A percentile compares a stretch with the other conserved stretches of the same genome.
Conservation (phyloP, 2,329 filamentous ascomycete genomes). For the Cordyceps militaris region DNA sequence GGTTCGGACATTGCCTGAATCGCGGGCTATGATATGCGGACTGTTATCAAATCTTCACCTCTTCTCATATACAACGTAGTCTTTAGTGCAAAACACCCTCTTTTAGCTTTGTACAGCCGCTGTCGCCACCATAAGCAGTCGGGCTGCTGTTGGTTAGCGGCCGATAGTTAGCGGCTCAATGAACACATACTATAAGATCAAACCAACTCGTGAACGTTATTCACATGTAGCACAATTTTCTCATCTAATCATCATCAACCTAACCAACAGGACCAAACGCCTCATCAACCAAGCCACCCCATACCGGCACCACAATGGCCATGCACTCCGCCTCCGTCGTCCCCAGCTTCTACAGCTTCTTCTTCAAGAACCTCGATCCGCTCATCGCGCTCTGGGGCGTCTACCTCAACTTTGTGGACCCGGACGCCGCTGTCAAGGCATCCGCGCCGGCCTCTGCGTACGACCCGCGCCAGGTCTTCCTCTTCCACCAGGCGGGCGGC, state of each 20-base stretch:
- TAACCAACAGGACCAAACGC: not conserved
- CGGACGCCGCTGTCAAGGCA: slow-evolving; percentile 12
- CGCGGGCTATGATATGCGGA: no score
- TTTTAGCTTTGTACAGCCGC: no score
- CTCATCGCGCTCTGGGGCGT: slow-evolving; percentile 18
- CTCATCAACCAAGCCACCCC: not conserved
- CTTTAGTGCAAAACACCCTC: no score
- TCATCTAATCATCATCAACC: not conserved
- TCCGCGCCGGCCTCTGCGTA: slow-evolving; percentile 14
- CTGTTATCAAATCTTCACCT: no score
- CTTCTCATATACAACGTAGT: no score
- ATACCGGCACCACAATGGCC: not conserved
- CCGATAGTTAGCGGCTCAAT: not conserved
- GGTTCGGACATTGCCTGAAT: no score
- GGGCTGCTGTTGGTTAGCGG: no score
- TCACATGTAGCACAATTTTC: not conserved
- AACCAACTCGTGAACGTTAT: no score
- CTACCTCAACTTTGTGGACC: slow-evolving; percentile 17
- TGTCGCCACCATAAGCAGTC: no score
- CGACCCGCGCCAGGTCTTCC: slow-evolving; percentile 16
- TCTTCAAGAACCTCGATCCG: slow-evolving; percentile 20
- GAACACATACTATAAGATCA: not conserved
- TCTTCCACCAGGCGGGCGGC: slow-evolving; percentile 19
- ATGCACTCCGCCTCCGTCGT: slow-evolving; percentile 8
- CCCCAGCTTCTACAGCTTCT: slow-evolving; percentile 15